Conservation (phyloP, 1,284 basidiomycete species). For the Singerocomus rubriflavus region DNA sequence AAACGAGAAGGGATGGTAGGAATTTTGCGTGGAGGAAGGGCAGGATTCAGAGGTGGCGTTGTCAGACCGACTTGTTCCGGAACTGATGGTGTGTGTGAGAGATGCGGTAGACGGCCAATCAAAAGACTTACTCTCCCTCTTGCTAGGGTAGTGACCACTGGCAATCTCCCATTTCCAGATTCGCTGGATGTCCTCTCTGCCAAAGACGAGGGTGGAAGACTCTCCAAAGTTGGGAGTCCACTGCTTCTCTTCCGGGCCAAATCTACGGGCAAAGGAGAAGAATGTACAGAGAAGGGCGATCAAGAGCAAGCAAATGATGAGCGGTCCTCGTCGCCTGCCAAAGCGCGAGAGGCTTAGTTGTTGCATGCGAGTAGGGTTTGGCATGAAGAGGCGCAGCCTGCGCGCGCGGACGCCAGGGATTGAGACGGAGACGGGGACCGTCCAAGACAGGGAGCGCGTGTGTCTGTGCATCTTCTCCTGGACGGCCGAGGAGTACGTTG, state of each 20-base stretch:
- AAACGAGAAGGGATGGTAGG: slow-evolving; percentile 44
- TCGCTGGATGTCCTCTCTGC: slow-evolving; percentile 71
- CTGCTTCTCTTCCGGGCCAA: slow-evolving; percentile 53
- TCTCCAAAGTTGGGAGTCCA: slow-evolving; percentile 74
- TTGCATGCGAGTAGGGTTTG: slow-evolving; percentile 63
- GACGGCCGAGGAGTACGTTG: slow-evolving; percentile 57
- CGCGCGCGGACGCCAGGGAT: slow-evolving; percentile 56
- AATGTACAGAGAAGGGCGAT: slow-evolving; percentile 49
- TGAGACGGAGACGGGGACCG: slow-evolving; percentile 54
- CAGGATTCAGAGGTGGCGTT: slow-evolving; percentile 63
- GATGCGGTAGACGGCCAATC: background rate
- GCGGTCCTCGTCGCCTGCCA: slow-evolving; percentile 53
- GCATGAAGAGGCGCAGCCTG: slow-evolving; percentile 51
- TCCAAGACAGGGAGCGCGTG: slow-evolving; percentile 50
- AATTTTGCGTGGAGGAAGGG: slow-evolving; percentile 52
- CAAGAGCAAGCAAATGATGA: slow-evolving; percentile 48
- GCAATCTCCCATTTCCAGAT: slow-evolving; percentile 94
- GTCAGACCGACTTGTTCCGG: slow-evolving; percentile 68
- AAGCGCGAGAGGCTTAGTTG: slow-evolving; percentile 56
- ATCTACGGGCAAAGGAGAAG: slow-evolving; percentile 58
- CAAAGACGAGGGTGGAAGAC: slow-evolving; percentile 75
- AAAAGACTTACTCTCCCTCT: slow-evolving; percentile 58
- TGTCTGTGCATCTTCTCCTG: slow-evolving; percentile 65
- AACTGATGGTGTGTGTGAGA: slow-evolving; percentile 44
- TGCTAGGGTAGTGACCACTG: slow-evolving; percentile 88